These are phyloP conservation scores for Daedaleopsis sinensis DNA, from an alignment of 768 basidiomycete species.

Conservation along the genomic window DNA sequence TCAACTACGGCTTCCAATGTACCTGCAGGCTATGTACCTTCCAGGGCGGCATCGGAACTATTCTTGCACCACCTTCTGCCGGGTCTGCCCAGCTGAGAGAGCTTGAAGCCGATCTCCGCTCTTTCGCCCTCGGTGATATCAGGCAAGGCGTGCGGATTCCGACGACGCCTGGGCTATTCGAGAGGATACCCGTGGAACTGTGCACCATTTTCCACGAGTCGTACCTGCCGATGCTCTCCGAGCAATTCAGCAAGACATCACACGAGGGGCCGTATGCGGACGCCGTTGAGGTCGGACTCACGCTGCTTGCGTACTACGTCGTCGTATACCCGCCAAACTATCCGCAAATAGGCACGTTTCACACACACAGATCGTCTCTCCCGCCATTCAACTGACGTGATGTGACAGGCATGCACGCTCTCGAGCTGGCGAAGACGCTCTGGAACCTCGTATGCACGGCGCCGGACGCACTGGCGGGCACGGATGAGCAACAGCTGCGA, in stretches of 20 bases:
- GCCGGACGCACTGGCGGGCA: slow-evolving; percentile 6
- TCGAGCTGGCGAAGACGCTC: slow-evolving; percentile 75
- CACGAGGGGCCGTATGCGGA: slow-evolving; percentile 61
- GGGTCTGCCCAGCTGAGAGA: slow-evolving; percentile 8
- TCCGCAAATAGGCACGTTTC: slow-evolving; percentile 73
- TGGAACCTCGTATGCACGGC: slow-evolving; percentile 65
- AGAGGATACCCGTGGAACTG: slow-evolving; percentile 45
- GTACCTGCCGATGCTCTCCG: slow-evolving; percentile 60
- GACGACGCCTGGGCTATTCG: slow-evolving; percentile 23
- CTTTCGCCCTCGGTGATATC: slow-evolving; percentile 39
- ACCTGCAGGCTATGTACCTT: slow-evolving; percentile 58
- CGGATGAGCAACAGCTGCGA: slow-evolving; percentile 6
- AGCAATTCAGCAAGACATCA: slow-evolving; percentile 67
- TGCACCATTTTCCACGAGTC: slow-evolving; percentile 54
- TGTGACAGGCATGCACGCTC: slow-evolving; percentile 65
- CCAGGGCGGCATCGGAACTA: slow-evolving; percentile 39
- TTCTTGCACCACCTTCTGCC: slow-evolving; percentile 41
- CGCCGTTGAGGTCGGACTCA: slow-evolving; percentile 57
- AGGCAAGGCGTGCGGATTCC: slow-evolving; percentile 1
- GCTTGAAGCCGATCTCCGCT: slow-evolving; percentile 35
- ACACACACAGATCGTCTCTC: neutral
- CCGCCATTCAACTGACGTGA: neutral
- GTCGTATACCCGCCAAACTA: slow-evolving; percentile 76
- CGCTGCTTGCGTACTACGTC: slow-evolving; percentile 66
- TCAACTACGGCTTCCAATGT: slow-evolving; percentile 73